Evolutionary conservation across 2,329 filamentous ascomycete genomes (phyloP), one percentile per base, ranked within the genome.

Genomic region (Trichoderma hamatum): DNA sequence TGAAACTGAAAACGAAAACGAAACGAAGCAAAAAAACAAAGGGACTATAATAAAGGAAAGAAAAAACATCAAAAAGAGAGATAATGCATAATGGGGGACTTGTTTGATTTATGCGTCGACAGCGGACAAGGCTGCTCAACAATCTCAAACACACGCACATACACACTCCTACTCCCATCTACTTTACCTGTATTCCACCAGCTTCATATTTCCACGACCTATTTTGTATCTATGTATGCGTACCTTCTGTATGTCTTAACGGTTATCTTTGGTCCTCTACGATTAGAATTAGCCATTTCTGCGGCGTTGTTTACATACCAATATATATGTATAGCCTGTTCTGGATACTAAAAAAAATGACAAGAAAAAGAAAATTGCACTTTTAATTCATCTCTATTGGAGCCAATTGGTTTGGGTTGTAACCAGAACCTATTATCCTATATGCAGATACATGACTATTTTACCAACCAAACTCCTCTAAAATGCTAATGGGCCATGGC

Each of bases 291-390:
- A 66, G 52, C 36, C 28, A 34, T 46, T 58, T 24, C 43, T 66
- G n/a, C 52, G 63, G 63, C 63, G 63, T 56, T 66, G 36, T 49
- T 66, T 58, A 49, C 63, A 66, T 66, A 66, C 24, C 34, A 30
- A 52, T 26, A 58, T 58, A 34, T 16, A 58, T 55, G 39, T 55
- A 36, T 32, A 49, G 54, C 26, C 10, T 49, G 19, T 14, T 32
- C 32, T 58, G 30, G 28, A 56, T 56, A 19, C n/a, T 24, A 19
- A 36, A 16, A 34, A 28, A 21, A 7, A 30, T n/a, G n/a, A 34
- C 7, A 7, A 14, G 34, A 11, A 32, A n/a, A 32, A 21, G 28
- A 30, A 4, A 4, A 32, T 28, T 34, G 2, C 14, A 3, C 16
- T 14, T 32, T n/a, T 19, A 43, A 19, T 49, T 36, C n/a, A 49